Evolutionary conservation across 108 stramenopile genomes (phyloP), one percentile per base, ranked within the genome.

Genomic region (Parietichytrium sp.): DNA sequence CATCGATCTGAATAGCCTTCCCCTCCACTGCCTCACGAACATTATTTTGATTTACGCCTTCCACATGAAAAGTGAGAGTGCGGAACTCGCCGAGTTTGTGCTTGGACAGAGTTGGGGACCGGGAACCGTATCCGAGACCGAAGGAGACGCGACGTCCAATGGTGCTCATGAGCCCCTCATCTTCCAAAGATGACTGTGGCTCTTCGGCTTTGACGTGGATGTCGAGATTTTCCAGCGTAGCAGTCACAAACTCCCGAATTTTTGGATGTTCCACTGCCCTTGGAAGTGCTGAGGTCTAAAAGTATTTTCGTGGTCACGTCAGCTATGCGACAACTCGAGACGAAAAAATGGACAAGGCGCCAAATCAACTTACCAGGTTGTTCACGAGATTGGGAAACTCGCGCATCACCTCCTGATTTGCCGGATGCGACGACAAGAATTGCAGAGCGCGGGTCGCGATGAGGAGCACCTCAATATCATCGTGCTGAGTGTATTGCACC

Each of bases 401-500:
- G 13, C 61, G 33, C 61, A 72, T 72, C 16, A 25, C 8, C 8
- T 10, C 20, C 61, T 27, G 36, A 42, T 72, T 72, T 42, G 36
- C 45, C 8, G 61, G 42, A 25, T 72, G 6, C 23, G 38, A 45
- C 38, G 61, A 72, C 42, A 72, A 72, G 20, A 72, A 72, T 20
- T 72, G 61, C 61, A 72, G 61, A 8, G 61, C 61, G 3, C 61
- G 61, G 6, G 61, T 72, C 15, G 61, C 61, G 13, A 72, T 45
- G 16, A 72, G 61, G 38, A 72, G 38, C 8, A 72, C 61, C 23
- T 72, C 61, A 72, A 72, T 72, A 25, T 72, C 61, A n/a, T 72
- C 61, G 45, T 72, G 61, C 61, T 72, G 61, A 33, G 33, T 38
- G 20, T 72, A 72, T 25, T 72, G 61, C 8, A 72, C 61, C 20